Evolutionary conservation across 2,329 filamentous ascomycete species (phyloP), one percentile per base, ranked within the genome.

Genomic region (Ascocoryne sarcoides): DNA sequence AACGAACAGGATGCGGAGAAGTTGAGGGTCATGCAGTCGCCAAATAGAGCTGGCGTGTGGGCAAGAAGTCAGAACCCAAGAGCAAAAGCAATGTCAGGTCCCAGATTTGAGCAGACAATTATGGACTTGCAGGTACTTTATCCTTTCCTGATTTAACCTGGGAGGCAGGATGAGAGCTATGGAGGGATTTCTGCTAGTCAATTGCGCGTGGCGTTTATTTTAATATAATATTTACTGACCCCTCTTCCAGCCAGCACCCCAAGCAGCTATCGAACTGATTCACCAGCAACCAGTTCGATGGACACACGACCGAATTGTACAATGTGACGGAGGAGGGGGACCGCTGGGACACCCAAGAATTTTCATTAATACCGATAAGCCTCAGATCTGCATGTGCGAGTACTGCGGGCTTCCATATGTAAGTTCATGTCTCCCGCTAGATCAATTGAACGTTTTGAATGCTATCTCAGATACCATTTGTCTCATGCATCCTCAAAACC

Each of bases 341-440:
- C 82, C 89, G 21, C 69, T 85, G 40, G 92, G 92, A 32, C 92
- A 98, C 64, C 92, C 92, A 36, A 77, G 78, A 59, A 83, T 98
- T 66, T 98, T 88, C 64, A 98, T 98, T 76, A 98, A 98, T 68
- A 82, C 84, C 52, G 92, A 98, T 67, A 96, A 95, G 73, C 85
- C 92, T 32, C 81, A 96, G 70, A 95, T 98, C 57, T 77, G 78
- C 65, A 71, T 71, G 61, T 98, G 92, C 72, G 82, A 75, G 59
- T 98, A 98, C 70, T 98, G 92, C 62, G 92, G 92, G 39, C 63
- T 92, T 52, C 92, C 92, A 55, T 98, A 81, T 62, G 92, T 96
- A 75, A 61, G 89, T 65, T 39, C 28, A 10, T 14, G 32, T 32
- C n/a, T n/a, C n/a, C n/a, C n/a, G n/a, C 14, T 21, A 32, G 4